Conservation (phyloP, 2,329 filamentous ascomycete genomes). For the Trematosphaeria pertusa region DNA sequence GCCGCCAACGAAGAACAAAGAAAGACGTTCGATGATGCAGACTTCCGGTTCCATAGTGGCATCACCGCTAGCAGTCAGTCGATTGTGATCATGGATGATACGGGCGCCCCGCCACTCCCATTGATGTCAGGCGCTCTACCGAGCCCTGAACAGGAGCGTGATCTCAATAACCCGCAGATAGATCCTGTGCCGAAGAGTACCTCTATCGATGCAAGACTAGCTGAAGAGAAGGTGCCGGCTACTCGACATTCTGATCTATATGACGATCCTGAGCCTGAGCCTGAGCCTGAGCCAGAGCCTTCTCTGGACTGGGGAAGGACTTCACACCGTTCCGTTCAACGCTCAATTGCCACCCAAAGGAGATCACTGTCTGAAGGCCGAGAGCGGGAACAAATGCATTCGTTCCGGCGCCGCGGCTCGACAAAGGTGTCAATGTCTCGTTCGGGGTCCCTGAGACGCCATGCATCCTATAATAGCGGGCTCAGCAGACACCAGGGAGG, state of each 20-base stretch:
- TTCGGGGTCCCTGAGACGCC: conserved; percentile 57
- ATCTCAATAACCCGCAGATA: conserved; percentile 2
- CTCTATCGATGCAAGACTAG: conserved; percentile 27
- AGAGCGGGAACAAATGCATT: conserved; percentile 42
- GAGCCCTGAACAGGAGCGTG: conserved; percentile 14
- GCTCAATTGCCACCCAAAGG: conserved; percentile 27
- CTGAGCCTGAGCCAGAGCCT: not conserved
- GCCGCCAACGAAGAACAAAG: conserved; percentile 15
- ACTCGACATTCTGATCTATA: conserved; percentile 29
- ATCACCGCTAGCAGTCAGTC: conserved; percentile 86
- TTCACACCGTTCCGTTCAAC: conserved; percentile 27
- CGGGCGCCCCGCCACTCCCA: conserved; percentile 62
- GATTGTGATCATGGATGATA: conserved; percentile 83
- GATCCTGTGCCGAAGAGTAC: conserved; percentile 15
- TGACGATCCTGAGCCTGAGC: conserved; percentile 17
- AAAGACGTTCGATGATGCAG: conserved; percentile 21
- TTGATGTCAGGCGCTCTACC: conserved; percentile 61
- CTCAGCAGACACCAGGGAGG: conserved; percentile 59
- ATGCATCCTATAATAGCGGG: conserved; percentile 67
- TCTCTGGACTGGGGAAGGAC: conserved; percentile 22
- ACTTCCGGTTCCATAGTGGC: conserved; percentile 56
- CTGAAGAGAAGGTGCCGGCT: conserved; percentile 15
- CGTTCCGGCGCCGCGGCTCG: conserved; percentile 43
- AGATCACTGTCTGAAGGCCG: conserved; percentile 40
- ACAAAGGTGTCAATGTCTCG: conserved; percentile 36